Conservation (phyloP, 2,329 filamentous ascomycete species). For the Paecilomyces sp. region DNA sequence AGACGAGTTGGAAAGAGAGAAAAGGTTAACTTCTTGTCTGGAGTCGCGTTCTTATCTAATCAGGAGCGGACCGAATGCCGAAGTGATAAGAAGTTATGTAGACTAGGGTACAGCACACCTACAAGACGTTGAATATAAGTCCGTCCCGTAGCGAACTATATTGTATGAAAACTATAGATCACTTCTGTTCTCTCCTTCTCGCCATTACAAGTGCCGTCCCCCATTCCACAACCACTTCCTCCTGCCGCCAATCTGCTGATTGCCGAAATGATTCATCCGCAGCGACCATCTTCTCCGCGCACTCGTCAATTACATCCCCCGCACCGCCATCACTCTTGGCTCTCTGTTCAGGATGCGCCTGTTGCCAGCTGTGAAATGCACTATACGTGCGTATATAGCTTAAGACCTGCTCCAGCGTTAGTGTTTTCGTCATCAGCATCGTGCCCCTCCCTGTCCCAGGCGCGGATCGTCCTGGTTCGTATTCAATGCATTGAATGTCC, state of each 20-base stretch:
- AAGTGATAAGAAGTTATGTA: neutral
- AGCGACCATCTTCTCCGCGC: slow-evolving; percentile 53
- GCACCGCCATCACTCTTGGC: slow-evolving; percentile 47
- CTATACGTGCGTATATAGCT: slow-evolving; percentile 58
- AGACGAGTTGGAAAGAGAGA: neutral
- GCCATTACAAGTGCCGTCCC: slow-evolving; percentile 55
- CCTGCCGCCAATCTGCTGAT: slow-evolving; percentile 41
- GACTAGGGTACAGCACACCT: no score
- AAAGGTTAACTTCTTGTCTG: neutral
- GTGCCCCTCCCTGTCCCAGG: slow-evolving; percentile 33
- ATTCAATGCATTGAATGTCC: slow-evolving; percentile 47
- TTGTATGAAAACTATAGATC: neutral
- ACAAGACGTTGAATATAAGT: no score
- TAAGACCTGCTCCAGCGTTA: slow-evolving; percentile 53
- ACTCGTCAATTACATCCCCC: slow-evolving; percentile 56
- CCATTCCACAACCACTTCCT: slow-evolving; percentile 54
- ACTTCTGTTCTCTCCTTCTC: neutral
- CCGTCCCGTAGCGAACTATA: no score
- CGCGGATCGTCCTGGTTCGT: slow-evolving; percentile 47
- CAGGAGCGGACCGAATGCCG: neutral
- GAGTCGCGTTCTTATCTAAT: neutral
- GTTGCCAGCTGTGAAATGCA: slow-evolving; percentile 52
- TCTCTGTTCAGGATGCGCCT: slow-evolving; percentile 45
- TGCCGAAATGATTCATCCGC: slow-evolving; percentile 45
- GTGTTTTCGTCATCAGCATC: slow-evolving; percentile 46